A percentile compares a stretch with the other conserved stretches of the same genome.
Conservation (phyloP, 2,329 filamentous ascomycete genomes). For the Xylaria multiplex region DNA sequence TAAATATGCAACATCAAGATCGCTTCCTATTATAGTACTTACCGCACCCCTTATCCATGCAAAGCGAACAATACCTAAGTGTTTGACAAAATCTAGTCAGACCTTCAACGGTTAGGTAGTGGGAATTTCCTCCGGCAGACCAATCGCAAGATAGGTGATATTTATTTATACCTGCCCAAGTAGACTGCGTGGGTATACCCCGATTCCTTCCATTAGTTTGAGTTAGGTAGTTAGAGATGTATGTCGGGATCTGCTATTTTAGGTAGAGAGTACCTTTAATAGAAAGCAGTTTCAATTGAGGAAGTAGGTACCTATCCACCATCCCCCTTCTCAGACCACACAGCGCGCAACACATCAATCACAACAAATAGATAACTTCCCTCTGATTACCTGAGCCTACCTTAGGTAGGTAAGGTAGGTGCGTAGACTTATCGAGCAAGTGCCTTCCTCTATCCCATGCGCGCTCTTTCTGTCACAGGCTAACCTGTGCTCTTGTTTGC, state of each 20-base stretch:
- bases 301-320: conserved; percentile 11
- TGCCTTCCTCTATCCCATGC: conserved; percentile 19
- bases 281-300: background rate
- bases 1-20: background rate
- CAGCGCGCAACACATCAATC: background rate
- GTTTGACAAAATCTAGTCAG: too few species aligned
- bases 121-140: too few species aligned
- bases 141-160: too few species aligned
- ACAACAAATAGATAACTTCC: background rate
- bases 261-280: too few species aligned
- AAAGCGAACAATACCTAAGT: too few species aligned
- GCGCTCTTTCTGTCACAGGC: conserved; percentile 4
- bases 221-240: too few species aligned
- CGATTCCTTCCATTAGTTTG: too few species aligned
- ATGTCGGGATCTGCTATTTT: too few species aligned
- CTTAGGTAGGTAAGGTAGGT: background rate
- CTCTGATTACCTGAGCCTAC: too few species aligned
- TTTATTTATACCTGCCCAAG: too few species aligned
- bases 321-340: too few species aligned
- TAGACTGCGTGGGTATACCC: too few species aligned
- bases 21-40: background rate
- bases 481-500: conserved; percentile 14
- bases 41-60: background rate
- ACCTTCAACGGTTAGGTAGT: background rate
- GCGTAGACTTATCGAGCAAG: conserved; percentile 1